Conservation (phyloP, 2,329 filamentous ascomycete species). For the Alternaria arbusti region DNA sequence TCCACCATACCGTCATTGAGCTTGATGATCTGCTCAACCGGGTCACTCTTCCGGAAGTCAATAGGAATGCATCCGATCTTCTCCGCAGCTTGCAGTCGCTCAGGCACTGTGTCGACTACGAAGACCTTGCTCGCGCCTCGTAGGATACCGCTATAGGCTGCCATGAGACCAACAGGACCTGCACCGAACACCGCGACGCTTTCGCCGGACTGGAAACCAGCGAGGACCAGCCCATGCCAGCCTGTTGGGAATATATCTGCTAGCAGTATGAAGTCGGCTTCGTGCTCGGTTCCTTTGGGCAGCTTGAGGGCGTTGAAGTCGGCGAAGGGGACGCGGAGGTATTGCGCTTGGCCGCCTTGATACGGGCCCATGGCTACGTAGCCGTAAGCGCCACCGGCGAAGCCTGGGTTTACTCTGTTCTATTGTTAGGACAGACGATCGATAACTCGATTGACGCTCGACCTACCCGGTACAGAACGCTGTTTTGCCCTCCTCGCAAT, state of each 20-base stretch:
- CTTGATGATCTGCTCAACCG: constrained; percentile 66
- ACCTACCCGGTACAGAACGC: constrained; percentile 67
- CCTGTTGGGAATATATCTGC: constrained; percentile 60
- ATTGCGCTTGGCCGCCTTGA: constrained; percentile 67
- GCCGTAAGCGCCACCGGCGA: constrained; percentile 66
- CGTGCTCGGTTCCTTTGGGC: constrained; percentile 65
- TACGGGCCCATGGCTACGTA: constrained; percentile 68
- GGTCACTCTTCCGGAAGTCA: constrained; percentile 66
- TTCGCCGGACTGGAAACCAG: constrained; percentile 67
- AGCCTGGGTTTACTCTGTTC: constrained; percentile 61
- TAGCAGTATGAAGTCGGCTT: constrained; percentile 64
- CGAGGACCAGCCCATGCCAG: constrained; percentile 64
- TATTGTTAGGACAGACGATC: constrained; percentile 1
- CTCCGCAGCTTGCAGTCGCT: constrained; percentile 64
- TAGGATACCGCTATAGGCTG: constrained; percentile 67
- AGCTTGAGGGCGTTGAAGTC: constrained; percentile 71
- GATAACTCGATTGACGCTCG: background rate
- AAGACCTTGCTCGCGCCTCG: constrained; percentile 67
- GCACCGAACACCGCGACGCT: constrained; percentile 69
- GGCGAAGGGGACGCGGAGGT: constrained; percentile 68
- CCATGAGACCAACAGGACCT: constrained; percentile 69
- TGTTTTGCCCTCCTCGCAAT: constrained; percentile 69
- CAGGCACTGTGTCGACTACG: constrained; percentile 67
- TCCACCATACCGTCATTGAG: constrained; percentile 67
- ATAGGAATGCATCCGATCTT: constrained; percentile 68